Base-by-base conservation (phyloP, 441 rosid species). In the Hura crepitans region DNA sequence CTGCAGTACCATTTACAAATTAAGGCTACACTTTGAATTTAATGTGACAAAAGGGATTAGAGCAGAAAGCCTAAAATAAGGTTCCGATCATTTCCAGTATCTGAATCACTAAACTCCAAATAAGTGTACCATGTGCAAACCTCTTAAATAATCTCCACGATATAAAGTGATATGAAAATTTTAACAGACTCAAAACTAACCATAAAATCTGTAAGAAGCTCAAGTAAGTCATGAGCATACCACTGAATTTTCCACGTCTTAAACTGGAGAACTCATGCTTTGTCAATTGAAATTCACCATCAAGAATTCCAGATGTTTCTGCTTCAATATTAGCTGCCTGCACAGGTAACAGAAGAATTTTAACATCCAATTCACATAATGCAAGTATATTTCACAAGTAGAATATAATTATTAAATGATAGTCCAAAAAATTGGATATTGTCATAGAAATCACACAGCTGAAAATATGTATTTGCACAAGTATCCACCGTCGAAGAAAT, bases 321-420 rank as follows among this genome's bases (percentile, higher is more conserved):
- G 86, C 80, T 81, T 95, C 97, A 75, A 83, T 77, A 75, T 90
- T 90, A 75, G 93, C 85, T 66, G 97, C 87, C 99, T 95, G 89
- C 75, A 76, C 46, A 51, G 61, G 39, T 9, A 74, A 73, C 43
- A 71, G 35, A 65, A 69, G 39, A 46, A 45, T 33, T 28, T 25
- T 46, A 18, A 49, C n/a, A 22, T 22, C n/a, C 23, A 42, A 20
- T 17, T 23, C 6, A 54, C 5, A 31, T 18, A 8, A 20, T 65
- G 57, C 53, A 47, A 37, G 51, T 27, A 42, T 53, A 45, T 45
- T 72, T 65, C 65, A 31, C 50, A 65, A 65, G 57, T 18, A n/a
- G 53, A 9, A 20, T 17, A 45, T 64, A 23, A 17, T 27, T 6
- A 39, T 13, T 8, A 62, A 62, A 54, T 28, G 31, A 47, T 2